Percentiles rank a stretch among this genome's conserved stretches.
Evolutionary conservation across 1,139 yeast species (phyloP).

Genomic region (Diutina catenulata): DNA sequence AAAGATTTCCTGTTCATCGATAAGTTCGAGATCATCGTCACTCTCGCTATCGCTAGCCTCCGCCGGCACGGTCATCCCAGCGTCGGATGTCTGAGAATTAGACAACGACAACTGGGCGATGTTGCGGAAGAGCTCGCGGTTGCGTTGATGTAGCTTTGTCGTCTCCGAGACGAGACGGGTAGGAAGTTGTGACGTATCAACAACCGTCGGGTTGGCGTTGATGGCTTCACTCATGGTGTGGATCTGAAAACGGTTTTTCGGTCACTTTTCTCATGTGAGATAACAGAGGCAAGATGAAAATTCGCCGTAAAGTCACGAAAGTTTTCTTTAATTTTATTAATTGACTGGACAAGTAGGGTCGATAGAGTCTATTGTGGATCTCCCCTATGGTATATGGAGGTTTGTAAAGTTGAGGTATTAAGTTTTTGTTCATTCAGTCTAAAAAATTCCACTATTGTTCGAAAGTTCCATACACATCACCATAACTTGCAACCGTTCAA

Average conservation of each 20-base stretch:
- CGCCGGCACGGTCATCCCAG: background rate
- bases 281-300: background rate
- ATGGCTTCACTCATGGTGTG: slow-evolving; percentile 54
- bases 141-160: slow-evolving; percentile 8
- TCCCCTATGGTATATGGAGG: no score
- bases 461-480: no score
- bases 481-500: no score
- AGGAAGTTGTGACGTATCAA: slow-evolving; percentile 69
- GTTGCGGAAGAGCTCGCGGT: slow-evolving; percentile 13
- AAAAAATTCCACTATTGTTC: no score
- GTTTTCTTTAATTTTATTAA: no score
- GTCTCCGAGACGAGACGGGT: slow-evolving; percentile 33
- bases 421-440: no score
- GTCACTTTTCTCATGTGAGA: background rate
- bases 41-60: slow-evolving; percentile 8
- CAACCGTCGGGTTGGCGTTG: slow-evolving; percentile 83
- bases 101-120: slow-evolving; percentile 17
- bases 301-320: background rate
- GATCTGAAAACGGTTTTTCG: background rate
- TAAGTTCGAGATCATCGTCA: slow-evolving; percentile 45
- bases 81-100: slow-evolving; percentile 10
- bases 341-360: background rate
- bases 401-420: no score
- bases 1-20: slow-evolving; percentile 54
- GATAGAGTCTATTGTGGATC: background rate